Conservation (phyloP, 441 rosid species). For the Codiaeum variegatum region DNA sequence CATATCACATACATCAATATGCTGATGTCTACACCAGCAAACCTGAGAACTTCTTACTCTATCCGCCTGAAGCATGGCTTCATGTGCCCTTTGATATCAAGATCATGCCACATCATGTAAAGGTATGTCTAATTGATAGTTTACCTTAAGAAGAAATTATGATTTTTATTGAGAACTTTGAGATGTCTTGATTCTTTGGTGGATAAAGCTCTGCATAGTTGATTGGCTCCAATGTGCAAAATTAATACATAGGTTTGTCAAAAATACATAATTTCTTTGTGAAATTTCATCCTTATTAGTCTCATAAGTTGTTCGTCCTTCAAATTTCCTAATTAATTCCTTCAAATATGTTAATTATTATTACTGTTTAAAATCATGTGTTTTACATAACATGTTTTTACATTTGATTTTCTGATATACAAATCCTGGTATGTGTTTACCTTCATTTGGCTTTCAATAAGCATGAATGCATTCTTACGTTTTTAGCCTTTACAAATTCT, state of each 20-base stretch:
- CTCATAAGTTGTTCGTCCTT: no score
- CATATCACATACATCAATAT: conserved; percentile 92
- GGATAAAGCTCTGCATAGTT: not conserved
- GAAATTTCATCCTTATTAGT: not conserved
- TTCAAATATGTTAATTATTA: no score
- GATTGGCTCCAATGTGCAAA: not conserved
- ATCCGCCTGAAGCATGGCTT: conserved; percentile 89
- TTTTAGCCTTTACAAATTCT: no score
- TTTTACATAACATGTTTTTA: no score
- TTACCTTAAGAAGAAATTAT: not conserved
- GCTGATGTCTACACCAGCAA: conserved; percentile 93
- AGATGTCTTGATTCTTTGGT: not conserved
- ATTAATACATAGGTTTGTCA: not conserved
- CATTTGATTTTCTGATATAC: no score
- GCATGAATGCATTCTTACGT: no score
- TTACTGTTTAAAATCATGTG: no score
- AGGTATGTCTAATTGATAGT: conserved; percentile 41
- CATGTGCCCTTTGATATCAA: conserved; percentile 81
- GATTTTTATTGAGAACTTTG: not conserved
- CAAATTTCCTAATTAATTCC: no score
- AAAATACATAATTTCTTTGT: not conserved
- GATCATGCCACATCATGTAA: conserved; percentile 96
- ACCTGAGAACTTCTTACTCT: conserved; percentile 79
- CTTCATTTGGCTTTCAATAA: not conserved
- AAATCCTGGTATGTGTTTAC: no score